Percentiles rank a stretch among this genome's conserved stretches.
These are phyloP conservation scores for Mortierella sp. DNA, from an alignment of 371 early-diverging fungal species.

Conservation along the genomic window DNA sequence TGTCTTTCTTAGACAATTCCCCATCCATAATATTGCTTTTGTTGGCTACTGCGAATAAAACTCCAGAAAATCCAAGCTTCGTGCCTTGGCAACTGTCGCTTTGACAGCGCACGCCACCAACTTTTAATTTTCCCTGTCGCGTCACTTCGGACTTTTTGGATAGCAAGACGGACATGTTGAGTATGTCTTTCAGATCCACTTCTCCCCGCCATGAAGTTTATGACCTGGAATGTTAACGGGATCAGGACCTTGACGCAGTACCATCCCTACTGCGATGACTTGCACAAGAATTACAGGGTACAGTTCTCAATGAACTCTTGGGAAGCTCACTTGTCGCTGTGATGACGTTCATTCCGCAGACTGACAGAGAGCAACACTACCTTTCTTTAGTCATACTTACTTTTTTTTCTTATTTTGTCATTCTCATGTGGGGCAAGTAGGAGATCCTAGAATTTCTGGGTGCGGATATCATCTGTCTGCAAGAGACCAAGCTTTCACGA, in stretches of 20 bases:
- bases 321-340: background rate
- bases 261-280: conserved; percentile 65
- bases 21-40: background rate
- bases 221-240: conserved; percentile 80
- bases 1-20: background rate
- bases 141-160: background rate
- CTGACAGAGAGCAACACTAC: background rate
- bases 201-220: conserved; percentile 62
- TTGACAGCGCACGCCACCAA: background rate
- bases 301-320: background rate
- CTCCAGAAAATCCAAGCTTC: background rate
- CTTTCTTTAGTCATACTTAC: no score
- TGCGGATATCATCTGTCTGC: conserved; percentile 85
- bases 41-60: background rate
- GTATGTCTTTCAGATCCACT: background rate
- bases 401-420: background rate
- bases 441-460: conserved; percentile 68
- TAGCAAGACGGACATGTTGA: background rate
- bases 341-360: background rate
- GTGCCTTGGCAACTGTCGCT: no score
- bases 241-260: conserved; percentile 70
- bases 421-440: conserved; percentile 34
- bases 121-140: background rate
- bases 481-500: conserved; percentile 84
- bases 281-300: conserved; percentile 70